Conservation (phyloP, 148 eudicot species). For the Polygonum aviculare region DNA sequence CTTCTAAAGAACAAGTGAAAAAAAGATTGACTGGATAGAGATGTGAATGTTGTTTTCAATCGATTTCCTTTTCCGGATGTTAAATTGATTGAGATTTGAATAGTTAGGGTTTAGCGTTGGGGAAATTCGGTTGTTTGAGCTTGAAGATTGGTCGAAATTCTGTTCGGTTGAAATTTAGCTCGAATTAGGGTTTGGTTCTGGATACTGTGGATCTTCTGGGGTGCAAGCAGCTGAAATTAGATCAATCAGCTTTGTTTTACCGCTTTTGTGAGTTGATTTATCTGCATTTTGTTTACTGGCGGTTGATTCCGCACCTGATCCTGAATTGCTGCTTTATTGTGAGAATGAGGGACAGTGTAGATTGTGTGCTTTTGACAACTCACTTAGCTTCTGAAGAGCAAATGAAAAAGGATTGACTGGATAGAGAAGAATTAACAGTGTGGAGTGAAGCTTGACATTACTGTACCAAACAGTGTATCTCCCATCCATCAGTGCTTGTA, state of each 20-base stretch:
- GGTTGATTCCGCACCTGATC: background rate
- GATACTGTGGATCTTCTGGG: background rate
- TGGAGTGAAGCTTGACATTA: background rate
- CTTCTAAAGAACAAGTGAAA: background rate
- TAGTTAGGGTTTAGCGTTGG: background rate
- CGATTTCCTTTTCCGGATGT: background rate
- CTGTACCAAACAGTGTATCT: conserved; percentile 1
- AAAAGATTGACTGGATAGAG: background rate
- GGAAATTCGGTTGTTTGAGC: background rate
- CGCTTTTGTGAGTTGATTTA: background rate
- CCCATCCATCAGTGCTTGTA: background rate
- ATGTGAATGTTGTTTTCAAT: background rate
- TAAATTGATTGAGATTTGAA: background rate
- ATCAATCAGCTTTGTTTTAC: background rate
- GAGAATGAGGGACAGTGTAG: background rate
- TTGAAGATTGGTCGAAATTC: background rate
- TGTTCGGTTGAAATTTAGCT: background rate
- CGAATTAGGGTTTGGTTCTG: background rate
- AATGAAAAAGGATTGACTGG: background rate
- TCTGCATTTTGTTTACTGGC: background rate
- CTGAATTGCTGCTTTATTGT: background rate
- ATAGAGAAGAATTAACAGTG: background rate
- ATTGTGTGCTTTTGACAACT: background rate
- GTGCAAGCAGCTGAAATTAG: background rate
- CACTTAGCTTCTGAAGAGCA: background rate